Evolutionary conservation across 2,329 filamentous ascomycete genomes (phyloP).

Genomic region (Trematosphaeria pertusa): DNA sequence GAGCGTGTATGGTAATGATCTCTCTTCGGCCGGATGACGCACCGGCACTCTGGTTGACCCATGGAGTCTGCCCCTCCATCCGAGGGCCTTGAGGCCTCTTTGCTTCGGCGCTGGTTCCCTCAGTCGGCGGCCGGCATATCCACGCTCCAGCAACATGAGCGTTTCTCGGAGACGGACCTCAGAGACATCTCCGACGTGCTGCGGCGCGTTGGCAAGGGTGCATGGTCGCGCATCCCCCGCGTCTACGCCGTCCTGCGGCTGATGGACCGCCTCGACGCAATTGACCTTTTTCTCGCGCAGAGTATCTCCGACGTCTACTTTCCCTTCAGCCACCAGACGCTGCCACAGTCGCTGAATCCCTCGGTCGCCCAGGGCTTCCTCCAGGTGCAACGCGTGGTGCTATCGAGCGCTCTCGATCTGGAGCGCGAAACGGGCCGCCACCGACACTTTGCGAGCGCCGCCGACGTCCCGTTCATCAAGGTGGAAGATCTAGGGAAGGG

Average conservation of each 20-base stretch:
- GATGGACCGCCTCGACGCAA: conserved; percentile 5
- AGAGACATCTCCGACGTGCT: conserved; percentile 15
- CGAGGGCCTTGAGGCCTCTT: no score
- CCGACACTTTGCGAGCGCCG: conserved; percentile 13
- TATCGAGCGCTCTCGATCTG: conserved; percentile 13
- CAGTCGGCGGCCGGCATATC: background rate
- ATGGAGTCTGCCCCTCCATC: no score
- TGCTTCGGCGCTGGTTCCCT: background rate
- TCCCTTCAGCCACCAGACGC: conserved; percentile 7
- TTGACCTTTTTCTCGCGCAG: conserved; percentile 7
- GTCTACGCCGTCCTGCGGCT: conserved; percentile 14
- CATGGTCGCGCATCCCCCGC: conserved; percentile 7
- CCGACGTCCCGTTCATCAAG: conserved; percentile 18
- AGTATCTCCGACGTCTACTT: conserved; percentile 12
- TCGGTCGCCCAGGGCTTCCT: conserved; percentile 15
- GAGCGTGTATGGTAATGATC: no score
- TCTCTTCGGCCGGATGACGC: no score
- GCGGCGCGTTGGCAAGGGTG: background rate
- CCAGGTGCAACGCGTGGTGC: conserved; percentile 18
- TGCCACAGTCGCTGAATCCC: conserved; percentile 2
- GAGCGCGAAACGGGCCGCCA: conserved; percentile 14
- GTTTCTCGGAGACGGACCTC: conserved; percentile 15
- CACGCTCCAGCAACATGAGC: background rate
- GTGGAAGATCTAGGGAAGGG: conserved; percentile 25
- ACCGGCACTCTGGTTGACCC: no score